These are phyloP conservation scores for Byssothecium circinans DNA, from an alignment of 2,329 filamentous ascomycete species.

Conservation along the genomic window DNA sequence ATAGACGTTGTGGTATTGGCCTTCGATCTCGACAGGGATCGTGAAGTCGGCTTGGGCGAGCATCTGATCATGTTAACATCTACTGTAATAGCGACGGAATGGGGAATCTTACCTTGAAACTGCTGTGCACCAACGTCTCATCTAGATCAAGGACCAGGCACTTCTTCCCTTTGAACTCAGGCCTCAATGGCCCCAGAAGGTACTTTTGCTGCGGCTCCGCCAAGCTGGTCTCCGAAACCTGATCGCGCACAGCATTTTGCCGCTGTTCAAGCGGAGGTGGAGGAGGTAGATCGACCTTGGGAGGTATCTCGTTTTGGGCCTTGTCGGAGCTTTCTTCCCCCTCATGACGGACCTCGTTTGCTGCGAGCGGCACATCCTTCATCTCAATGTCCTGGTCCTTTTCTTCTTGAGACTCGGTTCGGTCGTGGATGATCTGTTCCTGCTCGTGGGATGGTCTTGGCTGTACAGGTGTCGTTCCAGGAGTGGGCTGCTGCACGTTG, in stretches of 20 bases:
- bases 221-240: conserved; percentile 46
- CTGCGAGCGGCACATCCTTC: conserved; percentile 61
- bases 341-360: conserved; percentile 53
- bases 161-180: conserved; percentile 83
- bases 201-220: conserved; percentile 59
- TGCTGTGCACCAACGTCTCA: conserved; percentile 96
- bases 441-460: conserved; percentile 41
- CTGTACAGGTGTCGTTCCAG: conserved; percentile 42
- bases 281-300: conserved; percentile 56
- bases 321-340: conserved; percentile 28
- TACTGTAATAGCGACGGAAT: not conserved
- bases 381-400: conserved; percentile 64
- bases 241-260: conserved; percentile 43
- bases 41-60: conserved; percentile 98
- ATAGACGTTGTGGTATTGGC: conserved; percentile 98
- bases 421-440: conserved; percentile 51
- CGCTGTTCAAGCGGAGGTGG: conserved; percentile 56
- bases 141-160: conserved; percentile 94
- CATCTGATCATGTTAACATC: conserved; percentile 61
- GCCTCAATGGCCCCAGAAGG: conserved; percentile 78
- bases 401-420: conserved; percentile 52
- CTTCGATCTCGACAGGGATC: conserved; percentile 97
- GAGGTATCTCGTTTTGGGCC: conserved; percentile 29
- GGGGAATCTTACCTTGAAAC: conserved; percentile 75
- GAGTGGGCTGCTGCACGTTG: conserved; percentile 51